Evolutionary conservation across 2,329 filamentous ascomycete species (phyloP).

Genomic region (Ophiosphaerella korrae): DNA sequence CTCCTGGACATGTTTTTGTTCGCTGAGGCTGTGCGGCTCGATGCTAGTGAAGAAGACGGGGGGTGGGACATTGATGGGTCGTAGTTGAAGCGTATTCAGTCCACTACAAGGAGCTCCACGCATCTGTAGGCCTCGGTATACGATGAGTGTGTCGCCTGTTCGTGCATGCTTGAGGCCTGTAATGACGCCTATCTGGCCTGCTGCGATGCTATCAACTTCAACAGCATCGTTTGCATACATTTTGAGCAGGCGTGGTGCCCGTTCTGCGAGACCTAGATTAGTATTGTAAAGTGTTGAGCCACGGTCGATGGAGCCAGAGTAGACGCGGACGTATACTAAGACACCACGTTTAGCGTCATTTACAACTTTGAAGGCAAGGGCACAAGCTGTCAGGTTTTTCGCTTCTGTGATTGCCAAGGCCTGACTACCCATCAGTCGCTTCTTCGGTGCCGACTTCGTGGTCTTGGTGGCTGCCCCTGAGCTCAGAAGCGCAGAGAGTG

Average conservation of each 20-base stretch:
- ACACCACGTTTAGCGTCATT: conserved; percentile 85
- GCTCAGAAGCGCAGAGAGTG: conserved; percentile 55
- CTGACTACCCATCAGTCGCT: conserved; percentile 9
- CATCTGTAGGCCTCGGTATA: conserved; percentile 66
- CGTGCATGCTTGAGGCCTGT: conserved; percentile 87
- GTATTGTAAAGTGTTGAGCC: conserved; percentile 86
- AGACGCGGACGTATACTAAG: conserved; percentile 89
- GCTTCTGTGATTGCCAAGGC: conserved; percentile 41
- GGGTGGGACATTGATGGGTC: conserved; percentile 86
- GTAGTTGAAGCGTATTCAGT: conserved; percentile 77
- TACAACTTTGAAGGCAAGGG: conserved; percentile 88
- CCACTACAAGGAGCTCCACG: conserved; percentile 69
- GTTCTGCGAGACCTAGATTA: conserved; percentile 77
- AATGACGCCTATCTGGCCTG: conserved; percentile 93
- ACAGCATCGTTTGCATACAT: conserved; percentile 89
- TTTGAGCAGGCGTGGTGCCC: conserved; percentile 79
- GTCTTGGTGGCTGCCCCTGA: conserved; percentile 36
- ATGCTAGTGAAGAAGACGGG: conserved; percentile 97
- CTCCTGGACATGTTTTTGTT: conserved; percentile 78
- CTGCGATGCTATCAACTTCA: conserved; percentile 77
- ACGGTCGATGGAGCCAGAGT: conserved; percentile 78
- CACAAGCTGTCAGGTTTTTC: conserved; percentile 71
- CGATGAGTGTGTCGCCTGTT: conserved; percentile 89
- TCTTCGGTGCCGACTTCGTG: conserved; percentile 19
- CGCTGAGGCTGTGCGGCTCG: conserved; percentile 76